These are phyloP conservation scores for Monosporascus ibericus DNA, from an alignment of 2,329 filamentous ascomycete species.

Conservation along the genomic window DNA sequence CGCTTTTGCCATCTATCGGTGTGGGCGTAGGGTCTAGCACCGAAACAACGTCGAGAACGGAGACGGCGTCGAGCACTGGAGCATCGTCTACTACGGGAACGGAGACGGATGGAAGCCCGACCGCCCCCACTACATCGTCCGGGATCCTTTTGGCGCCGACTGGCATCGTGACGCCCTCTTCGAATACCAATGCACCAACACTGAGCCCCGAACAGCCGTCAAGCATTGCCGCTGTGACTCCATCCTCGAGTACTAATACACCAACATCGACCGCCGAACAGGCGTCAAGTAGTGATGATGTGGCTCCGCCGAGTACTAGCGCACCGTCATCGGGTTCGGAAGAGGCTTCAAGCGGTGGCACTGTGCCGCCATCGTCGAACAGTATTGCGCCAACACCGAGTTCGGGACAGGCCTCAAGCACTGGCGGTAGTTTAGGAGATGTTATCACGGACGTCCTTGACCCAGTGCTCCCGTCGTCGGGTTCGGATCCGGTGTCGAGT, in stretches of 20 bases:
- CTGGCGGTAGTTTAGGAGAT: slow-evolving; percentile 9
- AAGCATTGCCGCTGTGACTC: neutral
- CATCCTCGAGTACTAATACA: neutral
- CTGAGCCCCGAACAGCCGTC: neutral
- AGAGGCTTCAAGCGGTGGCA: neutral
- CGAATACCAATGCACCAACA: neutral
- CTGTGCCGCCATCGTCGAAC: neutral
- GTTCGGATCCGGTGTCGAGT: neutral
- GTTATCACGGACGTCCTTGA: slow-evolving; percentile 2
- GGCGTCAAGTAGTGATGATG: neutral
- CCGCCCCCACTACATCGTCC: slow-evolving; percentile 13
- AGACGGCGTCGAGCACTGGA: slow-evolving; percentile 1
- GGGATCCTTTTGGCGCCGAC: slow-evolving; percentile 23
- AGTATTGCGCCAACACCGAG: neutral
- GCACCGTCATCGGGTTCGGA: neutral
- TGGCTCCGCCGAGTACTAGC: neutral
- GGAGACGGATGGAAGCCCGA: neutral
- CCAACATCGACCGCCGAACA: too few relatives aligned
- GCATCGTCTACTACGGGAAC: slow-evolving; percentile 1
- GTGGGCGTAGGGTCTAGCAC: neutral
- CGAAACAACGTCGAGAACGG: neutral
- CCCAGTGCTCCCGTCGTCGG: neutral
- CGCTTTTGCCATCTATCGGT: neutral
- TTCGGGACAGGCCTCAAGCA: neutral
- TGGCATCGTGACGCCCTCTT: slow-evolving; percentile 17